Percentiles rank a stretch among this genome's conserved stretches.
Conservation (phyloP, 176 grass and related monocot species). For the Tuctoria greenei region DNA sequence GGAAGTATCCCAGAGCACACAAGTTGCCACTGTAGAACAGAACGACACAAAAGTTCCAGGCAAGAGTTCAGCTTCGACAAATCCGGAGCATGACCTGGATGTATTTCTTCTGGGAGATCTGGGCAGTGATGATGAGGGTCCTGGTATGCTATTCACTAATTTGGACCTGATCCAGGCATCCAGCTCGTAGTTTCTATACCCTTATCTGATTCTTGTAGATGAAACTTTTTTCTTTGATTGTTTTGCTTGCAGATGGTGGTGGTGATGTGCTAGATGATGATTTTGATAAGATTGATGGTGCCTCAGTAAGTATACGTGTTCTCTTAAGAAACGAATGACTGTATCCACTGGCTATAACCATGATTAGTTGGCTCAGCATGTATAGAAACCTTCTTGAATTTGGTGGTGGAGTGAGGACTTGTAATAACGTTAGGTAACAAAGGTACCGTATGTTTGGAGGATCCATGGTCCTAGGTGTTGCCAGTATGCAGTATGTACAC, state of each 20-base stretch:
- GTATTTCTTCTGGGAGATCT: slow-evolving; percentile 93
- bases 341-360: neutral
- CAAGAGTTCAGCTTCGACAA: slow-evolving; percentile 74
- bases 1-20: slow-evolving; percentile 44
- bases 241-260: slow-evolving; percentile 61
- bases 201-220: slow-evolving; percentile 24
- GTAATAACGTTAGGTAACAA: neutral
- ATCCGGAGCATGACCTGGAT: slow-evolving; percentile 81
- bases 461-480: neutral
- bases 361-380: neutral
- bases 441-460: neutral
- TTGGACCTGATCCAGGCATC: neutral
- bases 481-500: neutral
- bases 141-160: slow-evolving; percentile 46
- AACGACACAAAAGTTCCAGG: slow-evolving; percentile 62
- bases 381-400: slow-evolving; percentile 8
- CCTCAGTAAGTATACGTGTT: slow-evolving; percentile 57
- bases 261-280: slow-evolving; percentile 77
- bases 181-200: slow-evolving; percentile 13
- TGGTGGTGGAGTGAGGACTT: slow-evolving; percentile 5
- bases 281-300: slow-evolving; percentile 79
- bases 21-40: slow-evolving; percentile 39
- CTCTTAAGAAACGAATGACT: neutral
- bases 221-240: slow-evolving; percentile 23
- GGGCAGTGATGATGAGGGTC: slow-evolving; percentile 81